Conservation (phyloP, 2,329 filamentous ascomycete species). For the Cladosporium sp. region DNA sequence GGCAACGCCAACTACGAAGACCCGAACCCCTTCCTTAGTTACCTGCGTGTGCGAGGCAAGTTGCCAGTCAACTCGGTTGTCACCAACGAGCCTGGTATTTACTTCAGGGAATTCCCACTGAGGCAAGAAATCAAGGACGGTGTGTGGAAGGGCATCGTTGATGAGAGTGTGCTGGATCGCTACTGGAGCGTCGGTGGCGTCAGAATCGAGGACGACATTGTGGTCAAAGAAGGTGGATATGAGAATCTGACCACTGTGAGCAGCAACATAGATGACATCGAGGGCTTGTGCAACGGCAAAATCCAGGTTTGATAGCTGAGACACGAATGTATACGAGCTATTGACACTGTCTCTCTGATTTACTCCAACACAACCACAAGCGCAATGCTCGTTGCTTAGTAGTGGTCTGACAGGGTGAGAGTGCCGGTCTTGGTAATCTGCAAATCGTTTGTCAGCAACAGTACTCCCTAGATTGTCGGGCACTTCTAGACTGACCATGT, state of each 20-base stretch:
- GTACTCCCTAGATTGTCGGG: slow-evolving; percentile 28
- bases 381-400: slow-evolving; percentile 32
- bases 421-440: slow-evolving; percentile 65
- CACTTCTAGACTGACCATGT: slow-evolving; percentile 36
- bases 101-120: slow-evolving; percentile 74
- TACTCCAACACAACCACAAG: not conserved
- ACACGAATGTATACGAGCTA: not conserved
- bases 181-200: slow-evolving; percentile 85
- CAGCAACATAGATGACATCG: slow-evolving; percentile 52
- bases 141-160: slow-evolving; percentile 63
- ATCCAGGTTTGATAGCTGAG: not conserved
- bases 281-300: slow-evolving; percentile 20
- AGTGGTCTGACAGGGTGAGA: slow-evolving; percentile 59
- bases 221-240: slow-evolving; percentile 73
- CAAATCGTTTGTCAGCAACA: not conserved
- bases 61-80: slow-evolving; percentile 67
- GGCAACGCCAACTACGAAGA: slow-evolving; percentile 60
- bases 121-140: slow-evolving; percentile 66
- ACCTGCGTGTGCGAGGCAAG: slow-evolving; percentile 68
- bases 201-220: slow-evolving; percentile 83
- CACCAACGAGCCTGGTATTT: slow-evolving; percentile 90
- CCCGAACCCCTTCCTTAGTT: slow-evolving; percentile 79
- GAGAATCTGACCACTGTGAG: slow-evolving; percentile 82
- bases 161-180: slow-evolving; percentile 62
- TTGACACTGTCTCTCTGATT: not conserved